Conservation (phyloP, 768 basidiomycete genomes). For the Tylopilus sp. region DNA sequence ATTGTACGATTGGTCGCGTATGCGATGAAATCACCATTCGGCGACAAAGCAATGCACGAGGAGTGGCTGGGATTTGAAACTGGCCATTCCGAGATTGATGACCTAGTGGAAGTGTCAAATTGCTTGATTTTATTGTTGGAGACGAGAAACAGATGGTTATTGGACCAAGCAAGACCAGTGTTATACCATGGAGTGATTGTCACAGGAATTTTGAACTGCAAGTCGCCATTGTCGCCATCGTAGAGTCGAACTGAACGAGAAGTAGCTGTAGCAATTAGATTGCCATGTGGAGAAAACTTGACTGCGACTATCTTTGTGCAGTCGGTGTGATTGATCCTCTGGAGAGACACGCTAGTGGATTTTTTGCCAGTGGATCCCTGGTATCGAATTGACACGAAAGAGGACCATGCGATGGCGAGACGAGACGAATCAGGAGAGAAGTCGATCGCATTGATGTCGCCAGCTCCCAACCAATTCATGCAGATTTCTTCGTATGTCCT, state of each 20-base stretch:
- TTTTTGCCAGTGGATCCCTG: no score
- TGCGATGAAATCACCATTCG: not conserved
- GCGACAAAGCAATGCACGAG: not conserved
- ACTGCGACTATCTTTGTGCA: not conserved
- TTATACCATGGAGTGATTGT: not conserved
- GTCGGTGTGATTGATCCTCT: not conserved
- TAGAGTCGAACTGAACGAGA: not conserved
- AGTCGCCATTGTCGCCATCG: not conserved
- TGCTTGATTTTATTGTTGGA: not conserved
- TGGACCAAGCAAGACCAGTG: conserved; percentile 3
- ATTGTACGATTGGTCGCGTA: not conserved
- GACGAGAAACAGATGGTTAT: not conserved
- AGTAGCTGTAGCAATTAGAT: not conserved
- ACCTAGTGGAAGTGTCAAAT: not conserved
- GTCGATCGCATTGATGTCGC: not conserved
- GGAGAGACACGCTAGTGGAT: no score
- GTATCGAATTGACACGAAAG: no score
- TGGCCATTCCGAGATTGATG: not conserved
- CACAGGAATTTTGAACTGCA: not conserved
- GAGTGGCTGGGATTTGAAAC: not conserved
- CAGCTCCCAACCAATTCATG: not conserved
- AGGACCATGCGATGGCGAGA: not conserved
- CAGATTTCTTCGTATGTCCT: not conserved
- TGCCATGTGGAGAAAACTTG: not conserved
- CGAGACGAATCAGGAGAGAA: not conserved